Base-by-base conservation (phyloP, 164 flowering plant genomes). In the Paratinospora sagittata region DNA sequence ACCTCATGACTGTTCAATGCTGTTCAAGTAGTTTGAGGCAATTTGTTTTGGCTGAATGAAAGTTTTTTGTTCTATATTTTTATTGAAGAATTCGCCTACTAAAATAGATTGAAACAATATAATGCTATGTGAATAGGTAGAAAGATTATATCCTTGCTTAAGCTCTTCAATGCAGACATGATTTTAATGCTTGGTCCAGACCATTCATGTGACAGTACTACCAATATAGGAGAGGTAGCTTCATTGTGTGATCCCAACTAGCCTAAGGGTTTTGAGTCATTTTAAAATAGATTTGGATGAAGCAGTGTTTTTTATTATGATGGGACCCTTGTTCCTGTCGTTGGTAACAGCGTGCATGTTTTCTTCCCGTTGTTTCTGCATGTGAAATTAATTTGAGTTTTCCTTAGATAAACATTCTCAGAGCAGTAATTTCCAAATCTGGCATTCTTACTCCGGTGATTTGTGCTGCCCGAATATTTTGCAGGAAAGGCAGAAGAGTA, bases 401-500 rank as follows among this genome's bases (percentile, higher is more conserved):
- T 66, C 9, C 8, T 11, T 37, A 8, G 6, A 19, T 1, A 16
- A 55, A 55, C 24, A 5, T n/a, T 52, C 61, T 55, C 2, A n/a
- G 19, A 47, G 61, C 34, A 21, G 61, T 21, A 55, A 19, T 55
- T 55, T n/a, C 61, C 21, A 55, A 55, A 55, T 55, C 24, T n/a
- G n/a, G 24, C 26, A 55, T 55, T 21, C 61, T 55, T 21, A 55
- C 23, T 52, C n/a, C 57, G 41, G 10, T 72, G 37, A 41, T 27
- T 66, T 61, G 36, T 41, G 27, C 49, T 34, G 17, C 55, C 26
- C 21, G 0, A 39, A 65, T 16, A 36, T 49, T 6, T 55, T 65
- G 67, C 80, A 78, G 84, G 81, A 80, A 19, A 60, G 45, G 66
- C 69, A 66, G 65, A 70, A 69, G 65, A 66, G 62, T 70, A 45